Percentiles rank a stretch among this genome's conserved stretches.
These are phyloP conservation scores for Aureobasidium subglaciale DNA, from an alignment of 2,329 filamentous ascomycete genomes.

Conservation along the genomic window DNA sequence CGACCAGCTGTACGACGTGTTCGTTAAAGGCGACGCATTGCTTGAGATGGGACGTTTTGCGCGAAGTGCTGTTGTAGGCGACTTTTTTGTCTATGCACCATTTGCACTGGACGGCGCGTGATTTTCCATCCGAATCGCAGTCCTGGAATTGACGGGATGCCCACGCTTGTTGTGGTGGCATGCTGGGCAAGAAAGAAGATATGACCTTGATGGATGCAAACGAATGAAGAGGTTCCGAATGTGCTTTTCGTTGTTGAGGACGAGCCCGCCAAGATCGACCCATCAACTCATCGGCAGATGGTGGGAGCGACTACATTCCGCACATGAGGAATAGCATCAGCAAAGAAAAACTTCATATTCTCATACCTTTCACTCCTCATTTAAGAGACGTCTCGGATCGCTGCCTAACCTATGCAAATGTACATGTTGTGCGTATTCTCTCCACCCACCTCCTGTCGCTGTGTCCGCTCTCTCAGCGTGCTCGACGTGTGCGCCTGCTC, in stretches of 20 bases:
- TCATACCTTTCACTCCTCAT: background rate
- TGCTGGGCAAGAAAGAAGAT: background rate
- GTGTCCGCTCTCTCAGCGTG: background rate
- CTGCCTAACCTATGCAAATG: constrained; percentile 3
- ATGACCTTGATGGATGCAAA: constrained; percentile 3
- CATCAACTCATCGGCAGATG: background rate
- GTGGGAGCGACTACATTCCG: no score
- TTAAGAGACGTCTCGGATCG: background rate
- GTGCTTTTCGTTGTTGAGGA: no score
- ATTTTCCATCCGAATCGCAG: constrained; percentile 13
- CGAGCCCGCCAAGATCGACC: no score
- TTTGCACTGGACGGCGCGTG: constrained; percentile 13
- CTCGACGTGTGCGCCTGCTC: background rate
- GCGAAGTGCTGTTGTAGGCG: constrained; percentile 13
- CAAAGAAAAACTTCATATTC: background rate
- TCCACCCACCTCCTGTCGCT: background rate
- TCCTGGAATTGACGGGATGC: constrained; percentile 3
- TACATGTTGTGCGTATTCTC: background rate
- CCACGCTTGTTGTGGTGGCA: constrained; percentile 13
- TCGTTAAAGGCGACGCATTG: constrained; percentile 12
- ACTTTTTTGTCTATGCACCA: constrained; percentile 13
- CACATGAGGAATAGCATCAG: no score
- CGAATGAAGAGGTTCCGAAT: constrained; percentile 4
- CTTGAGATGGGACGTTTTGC: constrained; percentile 11
- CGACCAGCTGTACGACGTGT: constrained; percentile 6